Conservation (phyloP, 1,139 yeast genomes). For the Geotrichum cucujoidarum region DNA sequence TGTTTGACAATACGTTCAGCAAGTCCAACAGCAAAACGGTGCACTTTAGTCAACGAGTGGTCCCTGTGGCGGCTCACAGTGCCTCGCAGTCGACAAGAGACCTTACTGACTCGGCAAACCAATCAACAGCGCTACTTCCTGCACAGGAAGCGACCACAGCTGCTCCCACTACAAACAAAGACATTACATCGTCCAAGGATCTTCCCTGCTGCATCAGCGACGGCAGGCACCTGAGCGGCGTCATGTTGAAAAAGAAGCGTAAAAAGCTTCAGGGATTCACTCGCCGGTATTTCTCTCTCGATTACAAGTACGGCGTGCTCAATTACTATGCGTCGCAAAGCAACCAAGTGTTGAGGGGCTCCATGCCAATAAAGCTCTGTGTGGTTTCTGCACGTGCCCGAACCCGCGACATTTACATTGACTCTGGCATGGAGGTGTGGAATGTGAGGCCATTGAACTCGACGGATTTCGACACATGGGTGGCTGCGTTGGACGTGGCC, state of each 20-base stretch:
- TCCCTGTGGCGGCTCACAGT: conserved; percentile 8
- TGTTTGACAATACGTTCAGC: conserved; percentile 88
- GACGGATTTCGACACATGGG: conserved; percentile 76
- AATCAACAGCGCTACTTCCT: neutral
- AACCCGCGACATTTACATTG: conserved; percentile 68
- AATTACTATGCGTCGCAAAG: conserved; percentile 75
- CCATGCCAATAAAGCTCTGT: conserved; percentile 79
- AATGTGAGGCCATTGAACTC: conserved; percentile 62
- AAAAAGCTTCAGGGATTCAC: conserved; percentile 82
- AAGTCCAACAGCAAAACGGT: conserved; percentile 80
- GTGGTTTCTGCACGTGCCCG: conserved; percentile 74
- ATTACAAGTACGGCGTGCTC: conserved; percentile 74
- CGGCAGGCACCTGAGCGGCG: conserved; percentile 53
- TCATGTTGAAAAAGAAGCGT: conserved; percentile 70
- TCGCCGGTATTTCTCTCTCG: conserved; percentile 76
- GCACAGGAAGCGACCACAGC: neutral
- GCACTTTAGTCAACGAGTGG: conserved; percentile 55
- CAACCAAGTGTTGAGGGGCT: conserved; percentile 72
- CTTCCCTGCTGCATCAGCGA: conserved; percentile 26
- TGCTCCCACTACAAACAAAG: neutral
- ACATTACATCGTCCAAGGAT: conserved; percentile 1
- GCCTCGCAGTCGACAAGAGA: neutral
- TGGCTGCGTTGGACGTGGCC: conserved; percentile 61
- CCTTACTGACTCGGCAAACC: neutral
- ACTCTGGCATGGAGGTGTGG: conserved; percentile 97